These are phyloP conservation scores for Aspergillus unguis DNA, from an alignment of 2,329 filamentous ascomycete species.

Conservation along the genomic window DNA sequence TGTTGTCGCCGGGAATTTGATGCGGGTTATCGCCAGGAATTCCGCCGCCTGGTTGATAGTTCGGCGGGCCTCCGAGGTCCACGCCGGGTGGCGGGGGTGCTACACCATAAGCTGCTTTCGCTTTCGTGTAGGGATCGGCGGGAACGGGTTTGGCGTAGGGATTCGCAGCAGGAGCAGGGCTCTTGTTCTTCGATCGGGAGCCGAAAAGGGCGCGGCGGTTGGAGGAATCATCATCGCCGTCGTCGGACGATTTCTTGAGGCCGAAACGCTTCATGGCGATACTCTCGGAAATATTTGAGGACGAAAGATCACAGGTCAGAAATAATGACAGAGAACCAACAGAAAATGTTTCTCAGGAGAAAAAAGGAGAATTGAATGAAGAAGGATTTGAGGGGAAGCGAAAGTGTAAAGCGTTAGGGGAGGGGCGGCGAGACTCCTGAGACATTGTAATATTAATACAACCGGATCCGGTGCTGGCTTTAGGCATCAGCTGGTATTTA, in stretches of 20 bases:
- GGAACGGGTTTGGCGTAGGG: constrained; percentile 56
- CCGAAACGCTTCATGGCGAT: constrained; percentile 32
- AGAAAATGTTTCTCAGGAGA: constrained; percentile 10
- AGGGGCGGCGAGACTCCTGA: constrained; percentile 21
- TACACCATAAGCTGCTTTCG: constrained; percentile 45
- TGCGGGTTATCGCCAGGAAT: constrained; percentile 25
- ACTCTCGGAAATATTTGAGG: neutral
- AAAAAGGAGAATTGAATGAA: neutral
- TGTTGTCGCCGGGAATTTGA: constrained; percentile 33
- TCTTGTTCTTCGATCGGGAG: constrained; percentile 54
- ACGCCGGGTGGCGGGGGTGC: constrained; percentile 33
- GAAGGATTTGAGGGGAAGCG: constrained; percentile 4
- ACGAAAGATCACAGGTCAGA: neutral
- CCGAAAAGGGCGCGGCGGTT: constrained; percentile 60
- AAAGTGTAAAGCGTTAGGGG: constrained; percentile 24
- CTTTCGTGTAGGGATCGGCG: constrained; percentile 54
- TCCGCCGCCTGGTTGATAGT: constrained; percentile 14
- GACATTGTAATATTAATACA: constrained; percentile 4
- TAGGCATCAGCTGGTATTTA: constrained; percentile 1
- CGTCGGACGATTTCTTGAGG: constrained; percentile 52
- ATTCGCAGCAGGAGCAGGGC: constrained; percentile 50
- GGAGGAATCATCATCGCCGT: constrained; percentile 50
- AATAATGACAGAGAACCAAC: neutral
- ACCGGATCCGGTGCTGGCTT: neutral
- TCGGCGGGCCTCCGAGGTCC: constrained; percentile 16